Evolutionary conservation across 495 filamentous ascomycete genomes (phyloP).

Genomic region (Rhizodiscina lignyota): DNA sequence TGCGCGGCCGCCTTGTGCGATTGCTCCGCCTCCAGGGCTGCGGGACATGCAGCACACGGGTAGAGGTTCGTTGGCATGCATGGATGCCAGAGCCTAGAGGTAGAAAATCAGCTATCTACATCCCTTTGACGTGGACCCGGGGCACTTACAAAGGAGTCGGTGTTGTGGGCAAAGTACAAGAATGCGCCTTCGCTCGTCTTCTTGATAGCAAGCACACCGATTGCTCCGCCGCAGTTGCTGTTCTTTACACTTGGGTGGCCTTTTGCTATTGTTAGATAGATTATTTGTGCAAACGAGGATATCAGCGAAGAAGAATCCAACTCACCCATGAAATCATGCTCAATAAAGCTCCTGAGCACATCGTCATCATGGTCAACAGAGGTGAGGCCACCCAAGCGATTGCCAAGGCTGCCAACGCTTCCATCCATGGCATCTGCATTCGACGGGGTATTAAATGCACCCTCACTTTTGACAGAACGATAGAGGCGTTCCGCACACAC

Average conservation of each 20-base stretch:
- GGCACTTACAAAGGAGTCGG: slow-evolving; percentile 54
- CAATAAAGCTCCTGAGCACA: slow-evolving; percentile 53
- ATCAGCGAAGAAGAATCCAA: background rate
- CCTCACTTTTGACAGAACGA: slow-evolving; percentile 42
- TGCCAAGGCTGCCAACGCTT: too few relatives aligned
- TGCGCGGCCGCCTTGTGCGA: slow-evolving; percentile 23
- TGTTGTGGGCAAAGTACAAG: slow-evolving; percentile 84
- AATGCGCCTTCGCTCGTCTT: slow-evolving; percentile 51
- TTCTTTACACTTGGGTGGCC: slow-evolving; percentile 57
- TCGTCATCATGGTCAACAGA: slow-evolving; percentile 40
- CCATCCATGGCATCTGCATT: too few relatives aligned
- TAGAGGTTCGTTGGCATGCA: slow-evolving; percentile 54
- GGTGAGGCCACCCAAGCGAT: background rate
- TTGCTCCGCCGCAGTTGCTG: slow-evolving; percentile 56
- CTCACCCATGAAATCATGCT: slow-evolving; percentile 61
- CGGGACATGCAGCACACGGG: slow-evolving; percentile 79
- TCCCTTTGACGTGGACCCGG: background rate
- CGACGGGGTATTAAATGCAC: slow-evolving; percentile 41
- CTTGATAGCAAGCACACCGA: slow-evolving; percentile 74
- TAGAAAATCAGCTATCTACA: too few relatives aligned
- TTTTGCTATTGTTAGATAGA: too few relatives aligned
- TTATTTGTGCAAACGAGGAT: too few relatives aligned
- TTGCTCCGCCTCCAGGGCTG: slow-evolving; percentile 16
- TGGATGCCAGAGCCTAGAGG: slow-evolving; percentile 60
- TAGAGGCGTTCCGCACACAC: slow-evolving; percentile 66